A percentile compares a stretch with the other conserved stretches of the same genome.
These are phyloP conservation scores for Trifolium fragiferum DNA, from an alignment of 306 rosid species.

Conservation along the genomic window DNA sequence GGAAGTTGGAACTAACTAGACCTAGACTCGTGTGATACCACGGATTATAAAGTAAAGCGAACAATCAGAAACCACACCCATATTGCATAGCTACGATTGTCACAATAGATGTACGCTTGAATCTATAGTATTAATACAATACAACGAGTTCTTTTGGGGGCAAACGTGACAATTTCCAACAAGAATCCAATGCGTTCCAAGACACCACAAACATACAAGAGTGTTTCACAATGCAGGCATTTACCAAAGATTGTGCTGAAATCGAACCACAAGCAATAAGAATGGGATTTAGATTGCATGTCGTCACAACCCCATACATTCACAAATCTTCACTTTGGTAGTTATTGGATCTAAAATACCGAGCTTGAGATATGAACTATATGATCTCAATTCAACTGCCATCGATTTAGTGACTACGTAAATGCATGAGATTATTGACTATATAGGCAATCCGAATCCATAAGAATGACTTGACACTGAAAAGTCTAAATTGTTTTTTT, in stretches of 20 bases:
- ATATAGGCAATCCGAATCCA: background rate
- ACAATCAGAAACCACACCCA: too few species aligned
- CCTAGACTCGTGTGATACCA: too few species aligned
- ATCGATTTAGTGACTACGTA: background rate
- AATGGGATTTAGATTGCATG: background rate
- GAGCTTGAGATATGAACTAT: background rate
- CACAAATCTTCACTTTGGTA: too few species aligned
- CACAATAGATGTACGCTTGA: background rate
- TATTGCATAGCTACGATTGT: background rate
- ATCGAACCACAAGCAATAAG: background rate
- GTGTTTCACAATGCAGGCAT: background rate
- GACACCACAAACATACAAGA: background rate
- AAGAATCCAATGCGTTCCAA: background rate
- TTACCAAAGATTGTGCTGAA: too few species aligned
- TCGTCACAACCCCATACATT: too few species aligned
- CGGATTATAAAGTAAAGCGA: too few species aligned
- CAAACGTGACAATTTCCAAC: too few species aligned
- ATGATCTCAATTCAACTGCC: background rate
- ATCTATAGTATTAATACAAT: too few species aligned
- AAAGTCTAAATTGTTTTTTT: constrained; percentile 7
- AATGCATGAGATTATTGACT: background rate
- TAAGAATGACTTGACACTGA: background rate
- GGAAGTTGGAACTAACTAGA: too few species aligned
- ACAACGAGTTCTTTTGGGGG: background rate
- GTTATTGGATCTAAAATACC: background rate